Base-by-base conservation (phyloP, 2,329 filamentous ascomycete species). In the Arthrobotrys musiformis region DNA sequence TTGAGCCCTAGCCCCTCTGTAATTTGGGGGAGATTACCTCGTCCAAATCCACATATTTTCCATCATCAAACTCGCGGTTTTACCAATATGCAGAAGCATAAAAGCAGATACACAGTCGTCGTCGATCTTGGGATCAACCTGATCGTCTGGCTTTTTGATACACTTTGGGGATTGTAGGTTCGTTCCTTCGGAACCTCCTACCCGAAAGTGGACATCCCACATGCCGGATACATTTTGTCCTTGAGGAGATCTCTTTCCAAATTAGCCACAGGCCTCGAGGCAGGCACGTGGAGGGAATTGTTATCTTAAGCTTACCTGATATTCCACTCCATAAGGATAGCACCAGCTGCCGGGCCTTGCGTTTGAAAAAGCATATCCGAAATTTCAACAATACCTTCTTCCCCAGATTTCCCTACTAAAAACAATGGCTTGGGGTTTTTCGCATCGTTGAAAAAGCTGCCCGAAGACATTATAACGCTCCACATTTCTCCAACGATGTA, bases 151-250 rank as follows among this genome's bases (percentile, higher is more conserved):
- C 0, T 85, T 86, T 81, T 85, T 86, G 81, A 86, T 87, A 58
- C 82, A 81, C 9, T 80, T 84, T 42, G 84, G 81, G 2, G 85
- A 82, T n/a, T 81, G 84, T 81, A 79, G 81, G 11, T 79, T 77
- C n/a, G 79, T 79, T 28, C 79, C 79, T 35, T 91, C 70, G 67
- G 91, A 90, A 50, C 95, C 95, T 81, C 93, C 94, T 81, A 99
- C 89, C 82, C 95, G 93, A 85, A 95, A 91, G 86, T 99, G 95
- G 17, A 94, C 90, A 82, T 99, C 95, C 92, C 94, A 99, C 82
- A 91, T 86, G 13, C 88, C 89, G 2, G 85, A 52, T 52, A 81
- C 22, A 64, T 73, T 30, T 79, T 79, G 81, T 8, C 86, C 64
- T 86, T 86, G 19, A 93, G 85, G 69, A 81, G 81, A 4, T 83